These are phyloP conservation scores for Austroboletus festivus DNA, from an alignment of 768 basidiomycete species.

Conservation along the genomic window DNA sequence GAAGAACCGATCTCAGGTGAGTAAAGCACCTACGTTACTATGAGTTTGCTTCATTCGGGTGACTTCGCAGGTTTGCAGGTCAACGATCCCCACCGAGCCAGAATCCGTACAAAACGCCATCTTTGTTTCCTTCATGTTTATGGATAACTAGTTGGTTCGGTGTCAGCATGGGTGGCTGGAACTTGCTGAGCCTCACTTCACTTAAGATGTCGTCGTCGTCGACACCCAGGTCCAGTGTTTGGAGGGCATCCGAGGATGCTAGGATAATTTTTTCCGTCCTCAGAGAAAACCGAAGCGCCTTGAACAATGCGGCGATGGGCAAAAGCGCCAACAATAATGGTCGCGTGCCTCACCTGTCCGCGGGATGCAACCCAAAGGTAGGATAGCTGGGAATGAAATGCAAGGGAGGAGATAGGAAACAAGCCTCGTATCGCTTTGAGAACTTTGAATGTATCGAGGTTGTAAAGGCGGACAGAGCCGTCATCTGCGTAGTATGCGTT, in stretches of 20 bases:
- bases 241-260: slow-evolving; percentile 45
- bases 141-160: slow-evolving; percentile 56
- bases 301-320: background rate
- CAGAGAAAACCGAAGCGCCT: slow-evolving; percentile 43
- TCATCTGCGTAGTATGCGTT: slow-evolving; percentile 44
- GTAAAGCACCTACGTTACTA: slow-evolving; percentile 48
- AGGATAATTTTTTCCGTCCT: slow-evolving; percentile 52
- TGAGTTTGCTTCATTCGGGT: slow-evolving; percentile 61
- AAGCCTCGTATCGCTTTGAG: slow-evolving; percentile 59
- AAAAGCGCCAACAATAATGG: background rate
- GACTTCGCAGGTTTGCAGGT: slow-evolving; percentile 48
- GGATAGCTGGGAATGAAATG: slow-evolving; percentile 42
- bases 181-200: slow-evolving; percentile 50
- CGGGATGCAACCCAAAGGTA: slow-evolving; percentile 69
- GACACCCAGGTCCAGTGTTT: slow-evolving; percentile 44
- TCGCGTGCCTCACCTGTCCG: slow-evolving; percentile 39
- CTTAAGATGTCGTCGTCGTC: slow-evolving; percentile 60
- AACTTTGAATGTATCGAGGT: slow-evolving; percentile 56
- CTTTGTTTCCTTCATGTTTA: slow-evolving; percentile 49
- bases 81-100: slow-evolving; percentile 64
- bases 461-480: slow-evolving; percentile 66
- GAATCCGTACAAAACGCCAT: slow-evolving; percentile 72
- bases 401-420: slow-evolving; percentile 62
- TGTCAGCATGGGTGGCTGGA: slow-evolving; percentile 25
- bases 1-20: background rate